phyloP scores from a whole-genome alignment of 2,329 filamentous ascomycete species.

The Fusarium sp. region DNA sequence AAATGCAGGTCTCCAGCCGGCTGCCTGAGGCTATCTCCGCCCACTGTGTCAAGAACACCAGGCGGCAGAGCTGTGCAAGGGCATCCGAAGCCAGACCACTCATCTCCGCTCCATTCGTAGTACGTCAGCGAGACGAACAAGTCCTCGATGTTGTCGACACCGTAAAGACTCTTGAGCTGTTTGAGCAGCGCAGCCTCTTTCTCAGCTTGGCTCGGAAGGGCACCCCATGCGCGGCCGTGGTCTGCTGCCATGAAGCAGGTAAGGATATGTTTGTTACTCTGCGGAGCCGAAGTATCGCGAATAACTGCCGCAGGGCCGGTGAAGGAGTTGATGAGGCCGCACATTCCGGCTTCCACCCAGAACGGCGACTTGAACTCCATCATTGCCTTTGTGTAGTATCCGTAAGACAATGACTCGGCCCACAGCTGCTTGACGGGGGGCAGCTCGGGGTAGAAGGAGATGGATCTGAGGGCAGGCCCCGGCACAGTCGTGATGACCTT shows the following conservation, averaged over 20 bases:
- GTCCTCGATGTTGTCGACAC: background rate
- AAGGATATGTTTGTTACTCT: background rate
- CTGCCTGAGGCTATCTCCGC: background rate
- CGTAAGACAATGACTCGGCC: background rate
- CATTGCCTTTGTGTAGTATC: constrained; percentile 24
- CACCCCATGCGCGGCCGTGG: background rate
- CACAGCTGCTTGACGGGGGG: background rate
- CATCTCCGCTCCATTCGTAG: background rate
- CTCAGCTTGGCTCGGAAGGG: background rate
- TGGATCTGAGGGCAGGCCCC: background rate
- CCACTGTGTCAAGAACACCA: background rate
- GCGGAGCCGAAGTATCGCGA: background rate
- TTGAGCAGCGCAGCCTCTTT: background rate
- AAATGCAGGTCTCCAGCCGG: constrained; percentile 11
- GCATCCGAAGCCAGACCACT: background rate
- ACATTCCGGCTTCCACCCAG: constrained; percentile 6
- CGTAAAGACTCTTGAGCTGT: background rate
- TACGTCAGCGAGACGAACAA: background rate
- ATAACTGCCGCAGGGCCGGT: background rate
- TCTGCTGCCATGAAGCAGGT: background rate
- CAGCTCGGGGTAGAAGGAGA: background rate
- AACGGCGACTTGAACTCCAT: constrained; percentile 21
- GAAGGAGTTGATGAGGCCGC: constrained; percentile 1
- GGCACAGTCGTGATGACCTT: background rate
- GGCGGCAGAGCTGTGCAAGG: background rate